These are phyloP conservation scores for Pilobolus umbonatus DNA, from an alignment of 192 early-diverging fungal genomes.

Conservation along the genomic window DNA sequence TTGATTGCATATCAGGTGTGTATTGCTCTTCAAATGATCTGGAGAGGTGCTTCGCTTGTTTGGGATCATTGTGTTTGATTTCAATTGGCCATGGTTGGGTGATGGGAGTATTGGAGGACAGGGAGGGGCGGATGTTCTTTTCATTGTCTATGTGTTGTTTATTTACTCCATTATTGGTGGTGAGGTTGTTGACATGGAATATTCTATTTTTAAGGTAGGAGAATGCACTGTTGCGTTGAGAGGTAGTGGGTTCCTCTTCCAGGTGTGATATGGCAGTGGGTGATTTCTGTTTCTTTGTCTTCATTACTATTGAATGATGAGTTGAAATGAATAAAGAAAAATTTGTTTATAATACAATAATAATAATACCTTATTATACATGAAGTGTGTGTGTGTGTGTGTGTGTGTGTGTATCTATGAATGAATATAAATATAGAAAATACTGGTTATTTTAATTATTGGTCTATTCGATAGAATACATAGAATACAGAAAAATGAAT, in stretches of 20 bases:
- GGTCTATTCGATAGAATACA: no score
- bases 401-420: not conserved
- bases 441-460: no score
- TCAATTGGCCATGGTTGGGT: slow-evolving; percentile 5
- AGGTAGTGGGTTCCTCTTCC: slow-evolving; percentile 4
- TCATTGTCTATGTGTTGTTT: slow-evolving; percentile 4
- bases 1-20: not conserved
- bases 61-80: not conserved
- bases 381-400: not conserved
- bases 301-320: slow-evolving; percentile 8
- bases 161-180: not conserved
- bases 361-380: no score
- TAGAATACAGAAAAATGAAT: no score
- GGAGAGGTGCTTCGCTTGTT: not conserved
- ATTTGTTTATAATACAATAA: no score
- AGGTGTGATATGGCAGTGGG: not conserved
- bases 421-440: no score
- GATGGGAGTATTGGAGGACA: not conserved
- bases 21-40: slow-evolving; percentile 12
- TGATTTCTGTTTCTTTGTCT: slow-evolving; percentile 12
- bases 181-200: slow-evolving; percentile 5
- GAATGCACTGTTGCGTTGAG: slow-evolving; percentile 7
- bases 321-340: not conserved
- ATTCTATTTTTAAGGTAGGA: slow-evolving; percentile 15
- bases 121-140: not conserved